Base-by-base conservation (phyloP, 2,329 filamentous ascomycete genomes). In the Xylaria sp. region DNA sequence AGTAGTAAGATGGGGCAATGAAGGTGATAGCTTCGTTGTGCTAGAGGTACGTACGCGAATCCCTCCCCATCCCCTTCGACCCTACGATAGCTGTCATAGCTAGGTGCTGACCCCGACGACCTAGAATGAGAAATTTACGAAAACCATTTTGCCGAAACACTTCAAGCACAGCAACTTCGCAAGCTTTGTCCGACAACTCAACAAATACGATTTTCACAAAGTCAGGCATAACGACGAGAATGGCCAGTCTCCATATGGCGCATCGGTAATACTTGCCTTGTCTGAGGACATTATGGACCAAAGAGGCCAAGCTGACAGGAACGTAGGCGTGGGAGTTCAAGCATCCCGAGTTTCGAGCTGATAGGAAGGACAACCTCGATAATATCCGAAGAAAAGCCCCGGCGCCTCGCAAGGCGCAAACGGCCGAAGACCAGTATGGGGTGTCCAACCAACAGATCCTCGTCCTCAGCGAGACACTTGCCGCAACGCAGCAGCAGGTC, bases 351-450 rank as follows among this genome's bases (percentile, higher is more conserved):
- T 99, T 99, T 76, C 90, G 92, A 65, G 88, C 90, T 61, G 93
- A 97, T 74, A 95, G 93, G 74, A 97, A 97, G 72, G 92, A 97
- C 69, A 94, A 92, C 42, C 80, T 99, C 44, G 94, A 99, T 68
- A 97, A 97, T 64, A 99, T 99, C 67, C 86, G 92, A 66, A 84
- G 94, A 64, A 99, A 99, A 76, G 93, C 94, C 2, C 94, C 94
- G 0, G 92, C 93, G 1, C 90, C 93, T 2, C 82, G 93, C 61
- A 97, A 97, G 70, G 74, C 80, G 2, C 82, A 84, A 61, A 76
- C 77, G 9, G 71, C 78, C 17, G 88, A 87, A 52, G 92, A 96
- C 48, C 82, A 89, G 42, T 87, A 90, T 52, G 85, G 60, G 3
- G 63, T 90, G 20, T 89, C 91, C 1, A 88, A 87, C 20, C 92